phyloP scores from a whole-genome alignment of 345 rosid species.

The Geranium rotundifolium region DNA sequence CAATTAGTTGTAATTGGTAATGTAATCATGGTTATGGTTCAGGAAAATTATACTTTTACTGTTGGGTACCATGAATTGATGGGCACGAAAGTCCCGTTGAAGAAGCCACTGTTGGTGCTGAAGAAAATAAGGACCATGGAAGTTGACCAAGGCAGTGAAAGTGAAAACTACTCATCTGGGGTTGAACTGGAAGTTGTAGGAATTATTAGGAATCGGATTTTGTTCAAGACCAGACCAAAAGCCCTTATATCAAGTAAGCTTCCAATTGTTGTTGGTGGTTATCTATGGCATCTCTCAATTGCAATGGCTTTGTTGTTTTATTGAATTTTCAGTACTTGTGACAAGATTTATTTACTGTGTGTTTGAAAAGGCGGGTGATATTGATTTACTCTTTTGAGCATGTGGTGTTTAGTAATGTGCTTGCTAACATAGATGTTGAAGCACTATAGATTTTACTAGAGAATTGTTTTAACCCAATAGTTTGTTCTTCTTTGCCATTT shows the following conservation, averaged over 20 bases:
- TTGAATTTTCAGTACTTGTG: neutral
- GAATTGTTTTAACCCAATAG: neutral
- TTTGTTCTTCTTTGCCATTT: too few species aligned
- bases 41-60: conserved; percentile 72
- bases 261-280: neutral
- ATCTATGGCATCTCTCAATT: neutral
- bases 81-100: conserved; percentile 46
- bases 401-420: neutral
- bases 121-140: conserved; percentile 45
- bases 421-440: too few species aligned
- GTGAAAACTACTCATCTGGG: conserved; percentile 9
- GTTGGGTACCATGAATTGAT: conserved; percentile 65
- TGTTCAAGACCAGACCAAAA: conserved; percentile 75
- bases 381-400: neutral
- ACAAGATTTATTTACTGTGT: neutral
- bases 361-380: neutral
- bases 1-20: neutral
- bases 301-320: neutral
- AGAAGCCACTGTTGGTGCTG: conserved; percentile 64
- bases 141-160: conserved; percentile 12
- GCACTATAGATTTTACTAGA: neutral
- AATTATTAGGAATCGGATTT: conserved; percentile 53
- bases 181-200: conserved; percentile 61
- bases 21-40: conserved; percentile 6
- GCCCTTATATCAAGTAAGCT: conserved; percentile 66